A percentile compares a stretch with the other conserved stretches of the same genome.
Conservation (phyloP, 179 eudicot genomes). For the Pouteria campechiana region DNA sequence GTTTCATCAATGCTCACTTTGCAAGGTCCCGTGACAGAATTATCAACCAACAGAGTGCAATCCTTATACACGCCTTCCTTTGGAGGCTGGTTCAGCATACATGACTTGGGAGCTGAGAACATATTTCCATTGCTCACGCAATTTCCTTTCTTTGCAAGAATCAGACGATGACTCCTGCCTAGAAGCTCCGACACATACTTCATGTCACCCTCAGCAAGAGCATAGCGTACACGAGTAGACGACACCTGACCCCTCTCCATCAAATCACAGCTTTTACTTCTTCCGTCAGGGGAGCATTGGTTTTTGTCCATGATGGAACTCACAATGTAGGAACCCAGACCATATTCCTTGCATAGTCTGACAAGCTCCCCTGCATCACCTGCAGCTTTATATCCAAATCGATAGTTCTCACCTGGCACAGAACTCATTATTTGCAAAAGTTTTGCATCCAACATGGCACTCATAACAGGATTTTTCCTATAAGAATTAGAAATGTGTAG, state of each 20-base stretch:
- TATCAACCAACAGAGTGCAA: conserved; percentile 41
- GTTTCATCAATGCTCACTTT: conserved; percentile 50
- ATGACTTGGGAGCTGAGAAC: conserved; percentile 45
- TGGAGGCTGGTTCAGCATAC: conserved; percentile 74
- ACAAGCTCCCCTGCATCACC: conserved; percentile 80
- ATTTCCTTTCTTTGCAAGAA: conserved; percentile 32
- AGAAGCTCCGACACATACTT: conserved; percentile 73
- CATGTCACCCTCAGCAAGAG: conserved; percentile 75
- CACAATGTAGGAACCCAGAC: conserved; percentile 61
- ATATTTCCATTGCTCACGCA: conserved; percentile 14
- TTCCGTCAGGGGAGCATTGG: conserved; percentile 18
- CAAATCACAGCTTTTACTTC: conserved; percentile 19
- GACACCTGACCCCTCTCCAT: conserved; percentile 93
- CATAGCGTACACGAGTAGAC: conserved; percentile 86
- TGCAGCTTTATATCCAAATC: conserved; percentile 87
- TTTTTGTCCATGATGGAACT: conserved; percentile 75
- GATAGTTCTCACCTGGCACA: conserved; percentile 77
- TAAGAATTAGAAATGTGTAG: neutral
- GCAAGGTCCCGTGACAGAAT: conserved; percentile 40
- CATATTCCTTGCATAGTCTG: conserved; percentile 59
- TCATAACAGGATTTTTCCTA: no score
- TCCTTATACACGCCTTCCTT: conserved; percentile 57
- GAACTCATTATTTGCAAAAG: neutral
- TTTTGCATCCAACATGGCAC: no score
- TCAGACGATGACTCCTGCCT: conserved; percentile 87